Evolutionary conservation across 2,329 filamentous ascomycete genomes (phyloP), one percentile per base, ranked within the genome.

Genomic region (Xylaria hypoxylon): DNA sequence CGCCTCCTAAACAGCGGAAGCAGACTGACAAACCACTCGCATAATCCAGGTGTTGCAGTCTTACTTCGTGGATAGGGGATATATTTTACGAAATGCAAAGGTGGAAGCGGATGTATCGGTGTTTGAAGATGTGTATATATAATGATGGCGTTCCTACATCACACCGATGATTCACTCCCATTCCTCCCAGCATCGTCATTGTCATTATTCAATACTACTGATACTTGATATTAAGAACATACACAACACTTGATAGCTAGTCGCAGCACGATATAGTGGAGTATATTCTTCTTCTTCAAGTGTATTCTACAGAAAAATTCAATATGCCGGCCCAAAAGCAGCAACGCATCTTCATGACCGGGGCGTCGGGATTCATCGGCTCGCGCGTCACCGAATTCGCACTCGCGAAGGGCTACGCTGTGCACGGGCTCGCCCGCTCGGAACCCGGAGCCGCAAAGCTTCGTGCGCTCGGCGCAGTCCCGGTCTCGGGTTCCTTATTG

Each of bases 341-440:
- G 24, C 72, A 63, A 28, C 66, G 69, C 52, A 71, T 79, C 64
- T 82, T 82, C 74, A 75, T 83, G 5, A 82, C 80, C 44, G 80
- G 80, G 2, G 80, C 76, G 11, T 78, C 69, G 56, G 80, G 80
- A 35, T 81, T 79, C 69, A 69, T 82, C 40, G 81, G 80, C 62
- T 71, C 72, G 3, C 71, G 71, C n/a, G 64, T 84, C 19, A 76
- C 75, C 40, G 70, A 76, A 45, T 68, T 76, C 31, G 80, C 81
- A 62, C 66, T 82, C 67, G 73, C 17, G 66, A 77, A 5, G 80
- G 47, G 81, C 63, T 80, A 84, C 71, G 63, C 71, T 7, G 80
- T 85, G 19, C 73, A 73, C 57, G 81, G 78, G 5, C 79, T 84
- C 2, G 81, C 81, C 3, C 80, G 82, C 53, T 77, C 70, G 44